Conservation (phyloP, 208 protist genomes). For the Leishmania turanica region DNA sequence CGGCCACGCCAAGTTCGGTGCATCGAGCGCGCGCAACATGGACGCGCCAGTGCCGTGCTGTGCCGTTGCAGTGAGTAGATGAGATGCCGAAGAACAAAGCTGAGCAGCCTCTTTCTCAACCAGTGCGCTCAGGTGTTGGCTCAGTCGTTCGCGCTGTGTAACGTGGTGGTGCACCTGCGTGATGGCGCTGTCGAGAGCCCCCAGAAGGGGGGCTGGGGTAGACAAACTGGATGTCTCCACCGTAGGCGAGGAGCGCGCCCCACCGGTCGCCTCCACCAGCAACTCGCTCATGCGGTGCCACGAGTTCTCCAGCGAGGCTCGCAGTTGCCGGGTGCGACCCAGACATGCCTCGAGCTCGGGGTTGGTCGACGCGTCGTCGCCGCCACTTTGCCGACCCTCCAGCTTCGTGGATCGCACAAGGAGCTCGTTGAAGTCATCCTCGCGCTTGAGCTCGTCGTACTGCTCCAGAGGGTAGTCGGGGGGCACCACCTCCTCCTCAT, state of each 20-base stretch:
- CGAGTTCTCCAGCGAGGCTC: slow-evolving; percentile 18
- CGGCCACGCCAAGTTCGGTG: not conserved
- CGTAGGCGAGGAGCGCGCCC: not conserved
- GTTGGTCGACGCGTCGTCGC: not conserved
- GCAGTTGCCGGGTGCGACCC: slow-evolving; percentile 13
- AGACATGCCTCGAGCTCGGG: slow-evolving; percentile 24
- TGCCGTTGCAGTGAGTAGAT: not conserved
- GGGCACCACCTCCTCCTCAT: slow-evolving; percentile 60
- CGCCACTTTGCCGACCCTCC: slow-evolving; percentile 8
- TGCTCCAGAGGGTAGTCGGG: slow-evolving; percentile 50
- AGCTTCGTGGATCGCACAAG: slow-evolving; percentile 41
- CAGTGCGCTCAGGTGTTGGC: slow-evolving; percentile 10
- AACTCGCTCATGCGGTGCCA: slow-evolving; percentile 20
- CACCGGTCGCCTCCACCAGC: not conserved
- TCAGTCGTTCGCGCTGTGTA: slow-evolving; percentile 14
- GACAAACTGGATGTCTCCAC: not conserved
- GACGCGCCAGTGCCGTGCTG: not conserved
- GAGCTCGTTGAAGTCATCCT: slow-evolving; percentile 80
- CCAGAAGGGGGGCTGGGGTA: not conserved
- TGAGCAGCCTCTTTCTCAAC: slow-evolving; percentile 14
- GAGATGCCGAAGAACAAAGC: not conserved
- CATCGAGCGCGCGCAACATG: not conserved
- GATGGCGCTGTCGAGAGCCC: not conserved
- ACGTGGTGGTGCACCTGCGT: slow-evolving; percentile 6
- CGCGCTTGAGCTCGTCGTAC: slow-evolving; percentile 67